Evolutionary conservation across 495 filamentous ascomycete genomes (phyloP).

Genomic region (Penicillium antarcticum): DNA sequence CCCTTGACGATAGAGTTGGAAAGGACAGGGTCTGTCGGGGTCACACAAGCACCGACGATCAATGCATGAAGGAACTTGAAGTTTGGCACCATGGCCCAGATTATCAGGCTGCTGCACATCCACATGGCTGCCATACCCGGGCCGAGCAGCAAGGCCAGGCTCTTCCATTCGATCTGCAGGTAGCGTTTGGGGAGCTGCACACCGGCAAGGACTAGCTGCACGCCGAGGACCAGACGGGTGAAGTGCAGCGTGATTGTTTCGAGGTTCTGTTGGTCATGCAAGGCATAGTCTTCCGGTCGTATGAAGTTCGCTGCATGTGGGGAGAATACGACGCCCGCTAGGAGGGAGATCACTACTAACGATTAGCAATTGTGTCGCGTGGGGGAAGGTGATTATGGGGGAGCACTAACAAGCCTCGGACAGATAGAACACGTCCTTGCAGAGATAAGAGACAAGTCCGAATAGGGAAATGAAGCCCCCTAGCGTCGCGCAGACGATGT

Average conservation of each 20-base stretch:
- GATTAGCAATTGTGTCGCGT: conserved; percentile 1
- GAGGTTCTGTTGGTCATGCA: conserved; percentile 56
- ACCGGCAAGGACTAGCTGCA: conserved; percentile 86
- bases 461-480: conserved; percentile 89
- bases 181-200: conserved; percentile 90
- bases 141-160: conserved; percentile 70
- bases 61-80: conserved; percentile 74
- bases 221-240: conserved; percentile 82
- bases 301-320: conserved; percentile 77
- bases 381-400: background rate
- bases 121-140: conserved; percentile 90
- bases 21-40: conserved; percentile 87
- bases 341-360: conserved; percentile 69
- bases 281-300: conserved; percentile 71
- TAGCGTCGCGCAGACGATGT: conserved; percentile 77
- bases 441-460: conserved; percentile 81
- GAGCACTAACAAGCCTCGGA: conserved; percentile 79
- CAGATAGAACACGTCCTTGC: conserved; percentile 88
- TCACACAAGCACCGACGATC: conserved; percentile 78
- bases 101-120: conserved; percentile 71
- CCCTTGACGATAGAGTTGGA: conserved; percentile 92
- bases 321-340: conserved; percentile 75
- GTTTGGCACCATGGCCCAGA: conserved; percentile 76
- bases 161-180: conserved; percentile 75
- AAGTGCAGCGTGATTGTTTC: conserved; percentile 75